Conservation (phyloP, 2,329 filamentous ascomycete genomes). For the Hypoxylon sp. region DNA sequence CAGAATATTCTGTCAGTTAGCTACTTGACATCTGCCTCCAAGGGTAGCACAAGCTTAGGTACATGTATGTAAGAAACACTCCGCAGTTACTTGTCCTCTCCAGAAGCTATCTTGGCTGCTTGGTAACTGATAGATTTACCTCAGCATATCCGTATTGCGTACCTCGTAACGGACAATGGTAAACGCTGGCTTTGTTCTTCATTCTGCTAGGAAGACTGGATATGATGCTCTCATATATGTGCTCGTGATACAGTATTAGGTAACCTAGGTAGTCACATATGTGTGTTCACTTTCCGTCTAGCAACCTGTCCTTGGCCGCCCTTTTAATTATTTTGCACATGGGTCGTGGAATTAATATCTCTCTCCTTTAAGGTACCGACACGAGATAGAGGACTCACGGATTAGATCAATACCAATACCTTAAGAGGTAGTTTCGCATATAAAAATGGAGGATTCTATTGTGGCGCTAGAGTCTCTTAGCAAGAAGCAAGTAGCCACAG, state of each 20-base stretch:
- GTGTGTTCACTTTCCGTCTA: not conserved
- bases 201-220: not conserved
- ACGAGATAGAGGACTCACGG: too few species aligned
- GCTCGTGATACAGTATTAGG: not conserved
- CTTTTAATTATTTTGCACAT: not conserved
- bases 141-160: not conserved
- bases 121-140: not conserved
- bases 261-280: not conserved
- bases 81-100: not conserved
- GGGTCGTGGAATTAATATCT: not conserved
- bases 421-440: not conserved
- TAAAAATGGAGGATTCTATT: not conserved
- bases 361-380: not conserved
- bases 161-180: not conserved
- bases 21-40: not conserved
- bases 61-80: not conserved
- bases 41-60: not conserved
- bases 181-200: too few species aligned
- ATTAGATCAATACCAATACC: too few species aligned
- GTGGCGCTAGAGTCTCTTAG: not conserved
- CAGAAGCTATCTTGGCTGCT: not conserved
- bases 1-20: not conserved
- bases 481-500: not conserved
- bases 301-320: not conserved
- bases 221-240: not conserved